A percentile compares a stretch with the other conserved stretches of the same genome.
These are phyloP conservation scores for Penicillium rolfsii DNA, from an alignment of 2,329 filamentous ascomycete species.

Conservation along the genomic window DNA sequence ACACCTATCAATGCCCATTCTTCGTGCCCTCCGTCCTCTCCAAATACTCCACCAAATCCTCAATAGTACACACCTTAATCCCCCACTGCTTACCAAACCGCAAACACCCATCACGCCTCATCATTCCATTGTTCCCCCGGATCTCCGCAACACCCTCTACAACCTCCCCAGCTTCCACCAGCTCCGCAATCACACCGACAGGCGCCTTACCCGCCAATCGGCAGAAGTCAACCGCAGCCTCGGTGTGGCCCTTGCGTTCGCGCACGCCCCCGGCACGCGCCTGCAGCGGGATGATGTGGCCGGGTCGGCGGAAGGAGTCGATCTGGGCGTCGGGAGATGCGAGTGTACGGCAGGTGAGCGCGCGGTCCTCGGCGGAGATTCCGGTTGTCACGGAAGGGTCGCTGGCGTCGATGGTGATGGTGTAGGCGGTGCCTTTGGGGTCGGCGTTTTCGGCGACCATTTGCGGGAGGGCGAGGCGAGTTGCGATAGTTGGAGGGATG, in stretches of 20 bases:
- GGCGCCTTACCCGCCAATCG: slow-evolving; percentile 74
- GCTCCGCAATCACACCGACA: slow-evolving; percentile 84
- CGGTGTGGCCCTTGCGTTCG: slow-evolving; percentile 82
- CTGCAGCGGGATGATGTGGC: slow-evolving; percentile 85
- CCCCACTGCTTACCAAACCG: slow-evolving; percentile 86
- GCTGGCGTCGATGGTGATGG: slow-evolving; percentile 80
- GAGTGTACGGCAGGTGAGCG: slow-evolving; percentile 76
- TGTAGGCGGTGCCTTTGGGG: slow-evolving; percentile 89
- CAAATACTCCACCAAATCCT: slow-evolving; percentile 79
- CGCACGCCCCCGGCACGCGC: slow-evolving; percentile 79
- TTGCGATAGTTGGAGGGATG: slow-evolving; percentile 69
- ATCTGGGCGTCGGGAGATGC: slow-evolving; percentile 65
- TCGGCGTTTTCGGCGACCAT: slow-evolving; percentile 85
- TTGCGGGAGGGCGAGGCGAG: slow-evolving; percentile 75
- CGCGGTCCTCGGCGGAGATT: slow-evolving; percentile 86
- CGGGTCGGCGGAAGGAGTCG: slow-evolving; percentile 74
- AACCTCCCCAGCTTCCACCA: slow-evolving; percentile 82
- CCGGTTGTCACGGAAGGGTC: slow-evolving; percentile 78
- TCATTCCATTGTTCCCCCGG: slow-evolving; percentile 74
- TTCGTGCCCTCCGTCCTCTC: slow-evolving; percentile 69
- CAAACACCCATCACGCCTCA: slow-evolving; percentile 85
- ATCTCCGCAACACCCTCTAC: slow-evolving; percentile 69
- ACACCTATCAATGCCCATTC: slow-evolving; percentile 40
- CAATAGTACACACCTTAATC: slow-evolving; percentile 92
- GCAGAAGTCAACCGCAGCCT: slow-evolving; percentile 91